Evolutionary conservation across 2,329 filamentous ascomycete species (phyloP).

Genomic region (Claviceps spartinae): DNA sequence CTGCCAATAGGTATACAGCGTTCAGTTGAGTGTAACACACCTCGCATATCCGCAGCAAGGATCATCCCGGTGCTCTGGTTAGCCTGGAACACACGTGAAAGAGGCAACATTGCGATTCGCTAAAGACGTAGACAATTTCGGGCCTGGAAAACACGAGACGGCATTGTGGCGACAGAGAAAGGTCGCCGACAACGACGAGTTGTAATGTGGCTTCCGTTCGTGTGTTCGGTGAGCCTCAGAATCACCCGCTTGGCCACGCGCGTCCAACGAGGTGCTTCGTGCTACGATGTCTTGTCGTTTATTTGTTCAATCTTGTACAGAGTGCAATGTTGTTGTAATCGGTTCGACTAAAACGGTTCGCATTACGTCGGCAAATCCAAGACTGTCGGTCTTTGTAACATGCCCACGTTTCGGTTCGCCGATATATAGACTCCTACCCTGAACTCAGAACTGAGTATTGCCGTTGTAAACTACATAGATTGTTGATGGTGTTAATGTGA

Average conservation of each 20-base stretch:
- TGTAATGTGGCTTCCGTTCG: neutral
- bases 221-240: neutral
- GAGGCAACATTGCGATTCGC: neutral
- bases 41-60: neutral
- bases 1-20: neutral
- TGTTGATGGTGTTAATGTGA: neutral
- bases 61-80: conserved; percentile 2
- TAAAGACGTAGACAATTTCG: neutral
- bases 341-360: neutral
- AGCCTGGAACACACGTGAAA: neutral
- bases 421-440: neutral
- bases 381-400: neutral
- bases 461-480: neutral
- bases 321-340: neutral
- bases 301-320: neutral
- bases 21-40: conserved; percentile 1
- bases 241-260: neutral
- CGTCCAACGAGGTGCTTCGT: neutral
- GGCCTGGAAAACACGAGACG: neutral
- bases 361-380: neutral
- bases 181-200: neutral
- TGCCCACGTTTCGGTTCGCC: neutral
- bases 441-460: neutral
- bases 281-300: neutral
- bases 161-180: neutral